Evolutionary conservation across 2,329 filamentous ascomycete species (phyloP).

Genomic region (Coniochaeta sp.): DNA sequence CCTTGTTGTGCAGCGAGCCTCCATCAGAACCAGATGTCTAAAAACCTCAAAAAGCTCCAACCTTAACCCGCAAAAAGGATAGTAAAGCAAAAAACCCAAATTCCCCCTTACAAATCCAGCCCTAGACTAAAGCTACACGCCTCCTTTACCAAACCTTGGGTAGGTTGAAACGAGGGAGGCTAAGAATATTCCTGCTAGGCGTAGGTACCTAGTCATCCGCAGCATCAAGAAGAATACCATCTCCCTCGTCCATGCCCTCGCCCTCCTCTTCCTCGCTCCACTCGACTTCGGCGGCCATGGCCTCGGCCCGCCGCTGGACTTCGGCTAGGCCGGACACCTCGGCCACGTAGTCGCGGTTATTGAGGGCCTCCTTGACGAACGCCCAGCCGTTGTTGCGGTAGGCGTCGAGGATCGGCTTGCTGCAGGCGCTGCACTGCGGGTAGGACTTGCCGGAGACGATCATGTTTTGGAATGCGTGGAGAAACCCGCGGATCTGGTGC

Average conservation of each 20-base stretch:
- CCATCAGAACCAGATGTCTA: no score
- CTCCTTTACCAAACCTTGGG: no score
- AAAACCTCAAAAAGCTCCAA: no score
- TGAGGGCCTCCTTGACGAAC: constrained; percentile 68
- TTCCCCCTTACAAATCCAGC: neutral
- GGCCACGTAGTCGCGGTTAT: constrained; percentile 70
- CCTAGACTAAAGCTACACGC: neutral
- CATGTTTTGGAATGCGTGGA: constrained; percentile 67
- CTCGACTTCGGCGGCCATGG: constrained; percentile 45
- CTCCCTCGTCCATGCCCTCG: constrained; percentile 38
- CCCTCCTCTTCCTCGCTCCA: constrained; percentile 53
- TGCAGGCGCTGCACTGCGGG: constrained; percentile 76
- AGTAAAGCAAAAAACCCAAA: no score
- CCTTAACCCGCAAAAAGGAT: neutral
- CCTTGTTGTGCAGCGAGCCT: no score
- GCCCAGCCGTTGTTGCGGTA: constrained; percentile 66
- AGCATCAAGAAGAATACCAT: constrained; percentile 34
- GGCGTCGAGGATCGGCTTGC: constrained; percentile 58
- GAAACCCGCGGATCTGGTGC: constrained; percentile 73
- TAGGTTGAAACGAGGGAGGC: neutral
- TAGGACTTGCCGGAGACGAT: constrained; percentile 69
- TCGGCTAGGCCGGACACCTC: constrained; percentile 70
- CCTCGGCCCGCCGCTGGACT: constrained; percentile 55
- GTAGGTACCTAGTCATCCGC: neutral
- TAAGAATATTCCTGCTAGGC: neutral